phyloP scores from a whole-genome alignment of 441 rosid species.

The Omphalea diandra region DNA sequence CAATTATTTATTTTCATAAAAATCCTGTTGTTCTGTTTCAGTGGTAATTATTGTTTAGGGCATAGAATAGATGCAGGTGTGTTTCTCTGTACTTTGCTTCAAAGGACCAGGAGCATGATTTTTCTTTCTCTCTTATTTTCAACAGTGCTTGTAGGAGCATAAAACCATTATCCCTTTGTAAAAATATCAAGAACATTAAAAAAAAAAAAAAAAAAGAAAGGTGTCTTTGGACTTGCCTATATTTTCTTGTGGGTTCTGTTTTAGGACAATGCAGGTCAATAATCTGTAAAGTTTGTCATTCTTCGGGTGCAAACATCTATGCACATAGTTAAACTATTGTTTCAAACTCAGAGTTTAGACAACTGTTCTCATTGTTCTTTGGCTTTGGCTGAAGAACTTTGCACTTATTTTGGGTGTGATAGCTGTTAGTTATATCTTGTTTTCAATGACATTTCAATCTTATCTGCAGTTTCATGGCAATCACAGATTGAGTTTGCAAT shows the following conservation, averaged over 20 bases:
- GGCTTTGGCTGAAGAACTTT: neutral
- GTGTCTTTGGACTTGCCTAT: neutral
- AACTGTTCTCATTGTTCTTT: neutral
- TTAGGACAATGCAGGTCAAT: neutral
- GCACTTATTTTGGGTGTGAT: neutral
- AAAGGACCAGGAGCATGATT: neutral
- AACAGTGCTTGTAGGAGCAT: too few relatives aligned
- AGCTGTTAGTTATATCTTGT: too few relatives aligned
- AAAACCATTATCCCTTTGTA: neutral
- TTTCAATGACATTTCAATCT: too few relatives aligned
- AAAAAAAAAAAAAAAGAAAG: neutral
- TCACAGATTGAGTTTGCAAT: too few relatives aligned
- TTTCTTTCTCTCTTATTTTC: too few relatives aligned
- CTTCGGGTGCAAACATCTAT: too few relatives aligned
- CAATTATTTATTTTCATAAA: neutral
- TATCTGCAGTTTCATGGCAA: too few relatives aligned
- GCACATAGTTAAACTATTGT: neutral
- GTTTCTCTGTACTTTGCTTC: neutral
- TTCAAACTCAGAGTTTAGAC: neutral
- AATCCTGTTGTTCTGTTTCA: neutral
- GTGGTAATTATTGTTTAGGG: neutral
- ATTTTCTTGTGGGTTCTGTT: neutral
- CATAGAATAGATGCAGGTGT: neutral
- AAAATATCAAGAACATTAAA: constrained; percentile 1
- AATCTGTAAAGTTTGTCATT: too few relatives aligned